These are phyloP conservation scores for Phytophthora tubulina DNA, from an alignment of 352 stramenopile species.

Conservation along the genomic window DNA sequence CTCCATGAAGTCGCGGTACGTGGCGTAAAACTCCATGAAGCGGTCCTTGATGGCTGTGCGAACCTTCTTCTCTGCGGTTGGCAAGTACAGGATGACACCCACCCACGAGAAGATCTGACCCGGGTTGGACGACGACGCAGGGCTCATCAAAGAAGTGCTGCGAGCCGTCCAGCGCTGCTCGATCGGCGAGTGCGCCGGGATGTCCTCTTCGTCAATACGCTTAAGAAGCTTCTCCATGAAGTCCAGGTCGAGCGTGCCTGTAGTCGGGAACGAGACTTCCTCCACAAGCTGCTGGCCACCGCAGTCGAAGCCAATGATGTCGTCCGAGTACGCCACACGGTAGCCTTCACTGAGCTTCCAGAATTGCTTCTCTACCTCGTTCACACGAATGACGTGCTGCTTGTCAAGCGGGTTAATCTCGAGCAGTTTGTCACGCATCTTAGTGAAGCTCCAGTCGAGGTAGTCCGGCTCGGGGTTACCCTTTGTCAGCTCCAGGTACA, in stretches of 20 bases:
- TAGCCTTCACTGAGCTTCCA: constrained; percentile 95
- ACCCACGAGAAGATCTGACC: constrained; percentile 95
- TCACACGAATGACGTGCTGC: constrained; percentile 94
- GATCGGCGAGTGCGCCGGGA: constrained; percentile 97
- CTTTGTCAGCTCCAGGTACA: constrained; percentile 81
- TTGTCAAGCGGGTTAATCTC: constrained; percentile 91
- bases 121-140: constrained; percentile 81
- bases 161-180: constrained; percentile 97
- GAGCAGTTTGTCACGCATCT: constrained; percentile 86
- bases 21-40: constrained; percentile 95
- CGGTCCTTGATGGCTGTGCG: constrained; percentile 87
- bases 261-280: constrained; percentile 96
- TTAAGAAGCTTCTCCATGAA: constrained; percentile 95
- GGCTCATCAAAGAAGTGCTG: constrained; percentile 94
- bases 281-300: constrained; percentile 98
- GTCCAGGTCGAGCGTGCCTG: constrained; percentile 87
- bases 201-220: constrained; percentile 92
- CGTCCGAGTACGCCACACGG: constrained; percentile 92
- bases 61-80: constrained; percentile 67
- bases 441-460: constrained; percentile 85
- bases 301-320: constrained; percentile 99
- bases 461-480: constrained; percentile 69
- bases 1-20: constrained; percentile 91
- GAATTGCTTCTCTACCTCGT: constrained; percentile 96
- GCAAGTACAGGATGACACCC: constrained; percentile 98